These are phyloP conservation scores for Cicer pinnatifidum DNA, from an alignment of 306 rosid species.

Conservation along the genomic window DNA sequence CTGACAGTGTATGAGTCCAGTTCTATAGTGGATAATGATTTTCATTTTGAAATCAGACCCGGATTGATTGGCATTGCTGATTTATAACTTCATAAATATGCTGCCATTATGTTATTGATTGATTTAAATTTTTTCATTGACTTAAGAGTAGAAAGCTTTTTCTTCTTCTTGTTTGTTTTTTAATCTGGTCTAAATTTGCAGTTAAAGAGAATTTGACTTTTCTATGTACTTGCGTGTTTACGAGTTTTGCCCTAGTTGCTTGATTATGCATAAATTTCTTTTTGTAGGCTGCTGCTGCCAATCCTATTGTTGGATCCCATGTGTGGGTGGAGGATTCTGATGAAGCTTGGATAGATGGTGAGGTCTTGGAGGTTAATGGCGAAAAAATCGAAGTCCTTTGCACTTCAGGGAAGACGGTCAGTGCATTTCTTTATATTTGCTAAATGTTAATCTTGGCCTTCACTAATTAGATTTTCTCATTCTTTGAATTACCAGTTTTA, in stretches of 20 bases:
- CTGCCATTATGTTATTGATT: conserved; percentile 1
- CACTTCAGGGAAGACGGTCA: conserved; percentile 85
- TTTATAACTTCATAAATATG: conserved; percentile 1
- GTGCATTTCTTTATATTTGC: conserved; percentile 43
- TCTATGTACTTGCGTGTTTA: background rate
- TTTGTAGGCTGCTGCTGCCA: conserved; percentile 67
- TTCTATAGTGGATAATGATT: conserved; percentile 15
- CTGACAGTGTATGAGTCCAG: conserved; percentile 2
- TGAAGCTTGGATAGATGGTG: conserved; percentile 94
- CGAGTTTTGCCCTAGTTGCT: conserved; percentile 12
- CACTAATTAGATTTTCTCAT: conserved; percentile 26
- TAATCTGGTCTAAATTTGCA: conserved; percentile 9
- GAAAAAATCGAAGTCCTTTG: conserved; percentile 81
- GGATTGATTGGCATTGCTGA: background rate
- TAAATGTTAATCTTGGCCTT: conserved; percentile 13
- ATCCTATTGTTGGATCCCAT: conserved; percentile 70
- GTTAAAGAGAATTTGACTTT: background rate
- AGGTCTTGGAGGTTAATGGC: conserved; percentile 73
- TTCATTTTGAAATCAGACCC: background rate
- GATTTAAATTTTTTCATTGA: background rate
- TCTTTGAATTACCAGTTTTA: conserved; percentile 23
- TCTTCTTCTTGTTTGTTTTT: background rate
- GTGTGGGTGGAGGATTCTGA: conserved; percentile 94
- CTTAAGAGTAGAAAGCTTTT: background rate
- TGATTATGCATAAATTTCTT: conserved; percentile 28